phyloP scores from a whole-genome alignment of 192 early-diverging fungal genomes.

The Coemansia sp. region DNA sequence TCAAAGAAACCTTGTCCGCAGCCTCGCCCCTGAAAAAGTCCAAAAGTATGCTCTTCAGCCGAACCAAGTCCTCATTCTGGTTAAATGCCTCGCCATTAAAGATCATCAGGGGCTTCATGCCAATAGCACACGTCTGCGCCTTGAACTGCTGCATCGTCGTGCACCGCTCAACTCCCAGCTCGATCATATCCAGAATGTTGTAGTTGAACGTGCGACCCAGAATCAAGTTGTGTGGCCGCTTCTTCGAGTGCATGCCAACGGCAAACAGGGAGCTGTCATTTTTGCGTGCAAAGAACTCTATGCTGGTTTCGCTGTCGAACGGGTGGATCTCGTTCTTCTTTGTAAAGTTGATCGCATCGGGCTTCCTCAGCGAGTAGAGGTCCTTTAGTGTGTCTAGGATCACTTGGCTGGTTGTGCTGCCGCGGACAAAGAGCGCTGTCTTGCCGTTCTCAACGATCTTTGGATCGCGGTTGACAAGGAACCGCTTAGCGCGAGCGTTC shows the following conservation, averaged over 20 bases:
- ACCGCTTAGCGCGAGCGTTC: conserved; percentile 85
- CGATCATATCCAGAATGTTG: conserved; percentile 93
- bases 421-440: conserved; percentile 84
- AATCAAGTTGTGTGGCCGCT: conserved; percentile 90
- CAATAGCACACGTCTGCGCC: conserved; percentile 72
- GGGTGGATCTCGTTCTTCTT: conserved; percentile 96
- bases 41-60: conserved; percentile 78
- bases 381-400: conserved; percentile 85
- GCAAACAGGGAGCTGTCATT: conserved; percentile 93
- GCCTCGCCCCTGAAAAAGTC: conserved; percentile 88
- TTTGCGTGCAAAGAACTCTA: conserved; percentile 95
- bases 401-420: conserved; percentile 80
- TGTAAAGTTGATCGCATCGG: conserved; percentile 82
- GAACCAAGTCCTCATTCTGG: conserved; percentile 62
- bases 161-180: conserved; percentile 78
- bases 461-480: conserved; percentile 82
- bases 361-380: conserved; percentile 88
- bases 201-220: conserved; percentile 92
- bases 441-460: conserved; percentile 91
- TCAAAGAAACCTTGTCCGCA: conserved; percentile 72
- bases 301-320: conserved; percentile 87
- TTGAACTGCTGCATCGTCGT: conserved; percentile 71
- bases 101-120: conserved; percentile 84
- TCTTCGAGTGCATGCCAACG: conserved; percentile 91
- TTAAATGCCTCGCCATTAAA: conserved; percentile 91